Evolutionary conservation across 2,329 filamentous ascomycete genomes (phyloP), one percentile per base, ranked within the genome.

Genomic region (Davidsoniella virescens): DNA sequence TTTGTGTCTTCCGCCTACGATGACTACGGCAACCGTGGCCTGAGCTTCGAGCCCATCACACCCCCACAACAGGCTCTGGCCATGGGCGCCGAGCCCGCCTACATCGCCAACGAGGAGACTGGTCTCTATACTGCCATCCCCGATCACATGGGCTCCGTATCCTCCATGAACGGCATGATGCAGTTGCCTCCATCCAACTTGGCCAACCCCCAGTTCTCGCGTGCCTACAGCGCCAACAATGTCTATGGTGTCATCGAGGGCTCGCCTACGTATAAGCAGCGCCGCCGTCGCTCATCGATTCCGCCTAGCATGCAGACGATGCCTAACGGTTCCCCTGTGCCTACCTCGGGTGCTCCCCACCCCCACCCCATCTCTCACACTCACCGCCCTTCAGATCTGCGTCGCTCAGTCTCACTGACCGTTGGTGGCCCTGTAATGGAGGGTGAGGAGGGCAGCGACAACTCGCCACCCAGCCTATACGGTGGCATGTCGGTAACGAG

Each of bases 1-100:
- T 96, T 96, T 61, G 88, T 94, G 48, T 96, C 92, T n/a, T 96
- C 92, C 1, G 88, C 95, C 60, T 94, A 90, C 60, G 92, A 96
- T 63, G 90, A 96, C 64, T 98, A 95, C 72, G 94, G 87, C 76
- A 90, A 88, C 63, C 84, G 92, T 52, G 92, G 87, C 47, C 80
- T 96, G 60, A 96, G 90, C 2, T 98, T 90, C 63, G 92, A 98
- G 72, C 92, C 92, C 48, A 80, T 98, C 58, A 98, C 92, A 0
- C 92, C 92, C 52, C 92, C 92, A 14, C 92, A 96, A 64, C 87
- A 95, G 66, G 78, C 84, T 12, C 68, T 92, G 53, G 80, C 77
- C 55, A 81, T 94, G 57, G 78, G 83, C 54, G 75, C 82, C 39
- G 92, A 98, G 70, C 87, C 92, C 8, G 87, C 92, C 8, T 98